Conservation (phyloP, 257 asterid species). For the Paraleonurus japonicus region DNA sequence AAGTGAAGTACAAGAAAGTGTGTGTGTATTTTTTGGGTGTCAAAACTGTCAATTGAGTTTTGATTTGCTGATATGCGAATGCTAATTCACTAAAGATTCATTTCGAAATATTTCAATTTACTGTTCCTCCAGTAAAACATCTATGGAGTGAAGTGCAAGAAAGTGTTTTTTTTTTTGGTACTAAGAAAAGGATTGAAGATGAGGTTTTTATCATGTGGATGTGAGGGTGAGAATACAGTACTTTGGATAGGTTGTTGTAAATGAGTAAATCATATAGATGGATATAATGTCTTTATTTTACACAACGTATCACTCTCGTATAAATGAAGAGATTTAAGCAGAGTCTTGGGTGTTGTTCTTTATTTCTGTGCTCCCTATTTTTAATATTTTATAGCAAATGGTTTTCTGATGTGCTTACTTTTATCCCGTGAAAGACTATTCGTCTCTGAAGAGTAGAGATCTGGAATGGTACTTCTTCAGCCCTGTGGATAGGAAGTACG, state of each 20-base stretch:
- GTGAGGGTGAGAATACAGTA: constrained; percentile 5
- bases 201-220: constrained; percentile 7
- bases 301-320: not conserved
- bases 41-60: no score
- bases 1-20: constrained; percentile 20
- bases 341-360: not conserved
- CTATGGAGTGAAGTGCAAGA: constrained; percentile 19
- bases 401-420: not conserved
- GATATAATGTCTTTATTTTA: not conserved
- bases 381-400: constrained; percentile 2
- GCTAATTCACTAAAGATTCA: not conserved
- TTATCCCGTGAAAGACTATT: constrained; percentile 39
- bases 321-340: not conserved
- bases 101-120: not conserved
- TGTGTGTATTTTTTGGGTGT: no score
- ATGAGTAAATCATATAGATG: not conserved
- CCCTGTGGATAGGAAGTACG: constrained; percentile 86
- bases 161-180: not conserved
- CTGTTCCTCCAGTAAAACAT: not conserved
- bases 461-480: constrained; percentile 95
- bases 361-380: not conserved
- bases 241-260: not conserved
- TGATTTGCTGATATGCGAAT: not conserved
- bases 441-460: constrained; percentile 78
- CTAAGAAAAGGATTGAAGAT: constrained; percentile 16